Conservation (phyloP, 78 protist genomes). For the Guillardia theta region DNA sequence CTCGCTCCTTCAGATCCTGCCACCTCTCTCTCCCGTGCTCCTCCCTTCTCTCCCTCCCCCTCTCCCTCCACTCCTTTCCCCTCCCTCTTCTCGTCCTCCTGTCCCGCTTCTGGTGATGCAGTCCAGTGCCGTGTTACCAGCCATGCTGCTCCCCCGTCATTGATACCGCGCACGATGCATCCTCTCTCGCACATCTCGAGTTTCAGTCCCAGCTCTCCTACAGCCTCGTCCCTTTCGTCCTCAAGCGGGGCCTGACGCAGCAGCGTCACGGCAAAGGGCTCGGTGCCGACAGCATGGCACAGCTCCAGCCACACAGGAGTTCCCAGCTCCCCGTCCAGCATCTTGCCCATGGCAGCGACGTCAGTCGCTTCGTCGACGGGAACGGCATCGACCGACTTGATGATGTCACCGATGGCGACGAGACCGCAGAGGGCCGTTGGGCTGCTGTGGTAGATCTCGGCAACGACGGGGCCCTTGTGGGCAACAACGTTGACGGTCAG, state of each 20-base stretch:
- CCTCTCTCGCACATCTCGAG: neutral
- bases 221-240: neutral
- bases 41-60: neutral
- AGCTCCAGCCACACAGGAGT: neutral
- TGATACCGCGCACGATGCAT: neutral
- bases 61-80: neutral
- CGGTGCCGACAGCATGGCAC: neutral
- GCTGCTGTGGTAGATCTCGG: neutral
- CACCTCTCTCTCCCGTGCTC: neutral
- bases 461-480: neutral
- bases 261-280: neutral
- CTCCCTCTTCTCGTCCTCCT: neutral
- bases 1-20: too few relatives aligned
- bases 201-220: neutral
- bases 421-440: neutral
- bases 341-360: neutral
- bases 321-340: neutral
- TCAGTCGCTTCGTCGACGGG: neutral
- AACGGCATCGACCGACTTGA: neutral
- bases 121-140: neutral
- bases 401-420: neutral
- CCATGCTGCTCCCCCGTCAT: neutral
- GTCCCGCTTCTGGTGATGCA: neutral
- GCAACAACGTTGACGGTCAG: neutral
- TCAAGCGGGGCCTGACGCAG: neutral